phyloP scores from a whole-genome alignment of 108 stramenopile species.

The Fistulifera pelliculosa region DNA sequence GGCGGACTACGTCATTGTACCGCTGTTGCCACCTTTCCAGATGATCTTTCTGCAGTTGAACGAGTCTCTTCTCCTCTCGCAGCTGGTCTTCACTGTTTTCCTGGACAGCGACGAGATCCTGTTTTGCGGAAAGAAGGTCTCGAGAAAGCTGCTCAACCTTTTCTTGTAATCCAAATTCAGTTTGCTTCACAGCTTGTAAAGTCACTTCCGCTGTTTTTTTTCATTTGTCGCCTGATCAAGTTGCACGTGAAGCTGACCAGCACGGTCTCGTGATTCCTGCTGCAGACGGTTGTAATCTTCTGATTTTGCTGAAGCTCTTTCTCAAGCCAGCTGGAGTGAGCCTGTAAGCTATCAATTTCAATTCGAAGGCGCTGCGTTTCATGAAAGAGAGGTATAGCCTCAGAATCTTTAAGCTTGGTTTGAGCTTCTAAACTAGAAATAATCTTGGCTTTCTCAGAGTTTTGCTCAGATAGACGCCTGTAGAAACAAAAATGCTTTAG shows the following conservation, averaged over 20 bases:
- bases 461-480: constrained; percentile 47
- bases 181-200: constrained; percentile 15
- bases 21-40: constrained; percentile 39
- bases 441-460: constrained; percentile 29
- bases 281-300: constrained; percentile 26
- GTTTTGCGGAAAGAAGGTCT: constrained; percentile 31
- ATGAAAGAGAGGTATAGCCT: constrained; percentile 54
- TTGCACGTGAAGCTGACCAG: constrained; percentile 21
- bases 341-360: constrained; percentile 53
- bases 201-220: constrained; percentile 27
- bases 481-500: constrained; percentile 1
- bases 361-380: constrained; percentile 54
- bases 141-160: constrained; percentile 33
- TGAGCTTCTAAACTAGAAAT: constrained; percentile 40
- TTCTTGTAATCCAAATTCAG: constrained; percentile 18
- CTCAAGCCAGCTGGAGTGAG: constrained; percentile 63
- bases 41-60: constrained; percentile 54
- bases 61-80: constrained; percentile 43
- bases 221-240: constrained; percentile 25
- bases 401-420: constrained; percentile 40
- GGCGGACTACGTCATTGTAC: constrained; percentile 23
- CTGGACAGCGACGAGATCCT: constrained; percentile 25
- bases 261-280: constrained; percentile 24
- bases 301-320: constrained; percentile 32
- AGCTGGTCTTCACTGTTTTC: constrained; percentile 40